phyloP scores from a whole-genome alignment of 148 eudicot genomes.

The Camellia lanceoleosa region DNA sequence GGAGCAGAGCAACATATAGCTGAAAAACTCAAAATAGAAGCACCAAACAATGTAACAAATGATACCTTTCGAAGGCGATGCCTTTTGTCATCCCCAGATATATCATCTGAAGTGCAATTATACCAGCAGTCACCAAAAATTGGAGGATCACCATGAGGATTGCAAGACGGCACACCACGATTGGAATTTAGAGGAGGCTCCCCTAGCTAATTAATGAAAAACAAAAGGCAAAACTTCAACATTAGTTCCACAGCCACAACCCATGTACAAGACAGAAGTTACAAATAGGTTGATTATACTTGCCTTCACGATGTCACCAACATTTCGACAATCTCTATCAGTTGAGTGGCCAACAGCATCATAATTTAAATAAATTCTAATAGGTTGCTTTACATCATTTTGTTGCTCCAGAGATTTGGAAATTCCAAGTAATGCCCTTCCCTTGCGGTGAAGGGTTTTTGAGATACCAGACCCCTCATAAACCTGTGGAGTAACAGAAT shows the following conservation, averaged over 20 bases:
- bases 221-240: not conserved
- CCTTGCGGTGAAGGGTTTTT: conserved; percentile 38
- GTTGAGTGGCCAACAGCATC: conserved; percentile 97
- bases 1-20: not conserved
- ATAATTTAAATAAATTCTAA: conserved; percentile 89
- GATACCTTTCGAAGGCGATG: conserved; percentile 77
- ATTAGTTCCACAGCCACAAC: not conserved
- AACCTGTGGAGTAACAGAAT: conserved; percentile 86
- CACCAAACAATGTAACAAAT: not conserved
- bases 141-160: conserved; percentile 75
- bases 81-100: conserved; percentile 86
- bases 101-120: conserved; percentile 84
- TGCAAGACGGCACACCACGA: conserved; percentile 63
- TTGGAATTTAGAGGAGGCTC: conserved; percentile 71
- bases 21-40: not conserved
- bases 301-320: conserved; percentile 91
- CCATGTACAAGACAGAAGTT: conserved; percentile 1
- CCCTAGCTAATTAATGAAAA: conserved; percentile 59
- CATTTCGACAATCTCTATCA: conserved; percentile 85
- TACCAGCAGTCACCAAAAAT: conserved; percentile 93
- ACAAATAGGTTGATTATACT: conserved; percentile 18
- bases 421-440: conserved; percentile 67
- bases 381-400: conserved; percentile 64
- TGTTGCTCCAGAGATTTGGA: conserved; percentile 32
- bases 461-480: conserved; percentile 50